A percentile compares a stretch with the other conserved stretches of the same genome.
Evolutionary conservation across 495 filamentous ascomycete genomes (phyloP).

Genomic region (Annulohypoxylon maeteangense): DNA sequence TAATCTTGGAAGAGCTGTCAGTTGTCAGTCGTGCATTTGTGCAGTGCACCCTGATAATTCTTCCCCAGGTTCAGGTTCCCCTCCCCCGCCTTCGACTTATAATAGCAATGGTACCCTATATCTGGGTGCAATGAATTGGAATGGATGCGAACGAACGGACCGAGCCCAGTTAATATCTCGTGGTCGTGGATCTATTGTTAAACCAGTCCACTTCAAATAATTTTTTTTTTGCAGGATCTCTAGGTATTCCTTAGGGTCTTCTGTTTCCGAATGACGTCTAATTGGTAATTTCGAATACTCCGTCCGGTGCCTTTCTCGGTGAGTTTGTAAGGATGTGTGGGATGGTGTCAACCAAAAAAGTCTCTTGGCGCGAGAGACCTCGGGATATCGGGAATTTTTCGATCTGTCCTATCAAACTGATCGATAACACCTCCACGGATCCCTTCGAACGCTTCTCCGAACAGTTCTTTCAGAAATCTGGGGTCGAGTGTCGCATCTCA

Average conservation of each 20-base stretch:
- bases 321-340: conserved; percentile 28
- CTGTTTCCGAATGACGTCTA: conserved; percentile 27
- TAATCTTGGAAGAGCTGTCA: neutral
- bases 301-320: conserved; percentile 42
- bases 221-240: conserved; percentile 15
- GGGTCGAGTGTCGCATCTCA: conserved; percentile 19
- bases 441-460: neutral
- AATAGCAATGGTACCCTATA: conserved; percentile 30
- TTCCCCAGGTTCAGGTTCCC: conserved; percentile 14
- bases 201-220: conserved; percentile 15
- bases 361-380: conserved; percentile 36
- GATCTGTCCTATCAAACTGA: conserved; percentile 32
- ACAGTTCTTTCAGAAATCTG: conserved; percentile 9
- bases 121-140: conserved; percentile 4
- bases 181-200: conserved; percentile 8
- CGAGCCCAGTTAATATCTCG: conserved; percentile 29
- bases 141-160: conserved; percentile 18
- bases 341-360: conserved; percentile 28
- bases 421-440: conserved; percentile 19
- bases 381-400: conserved; percentile 36
- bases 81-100: conserved; percentile 37
- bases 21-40: neutral
- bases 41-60: conserved; percentile 6
- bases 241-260: neutral
- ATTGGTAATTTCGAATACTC: conserved; percentile 33